Percentiles rank a stretch among this genome's conserved stretches.
Evolutionary conservation across 1,139 yeast genomes (phyloP).

Genomic region (Candida albicans): DNA sequence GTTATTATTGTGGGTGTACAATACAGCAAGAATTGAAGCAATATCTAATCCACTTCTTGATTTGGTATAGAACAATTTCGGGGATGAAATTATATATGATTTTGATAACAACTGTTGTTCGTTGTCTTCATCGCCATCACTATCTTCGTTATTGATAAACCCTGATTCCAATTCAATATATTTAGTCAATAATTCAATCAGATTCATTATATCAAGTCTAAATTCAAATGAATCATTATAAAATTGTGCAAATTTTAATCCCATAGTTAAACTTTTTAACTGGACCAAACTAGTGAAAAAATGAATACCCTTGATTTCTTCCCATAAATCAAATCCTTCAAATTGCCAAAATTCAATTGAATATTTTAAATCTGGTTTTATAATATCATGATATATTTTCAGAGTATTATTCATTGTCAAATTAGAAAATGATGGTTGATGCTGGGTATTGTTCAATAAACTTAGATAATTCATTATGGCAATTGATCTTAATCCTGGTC

Average conservation of each 20-base stretch:
- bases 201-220: slow-evolving; percentile 19
- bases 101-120: slow-evolving; percentile 13
- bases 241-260: slow-evolving; percentile 45
- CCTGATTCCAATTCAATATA: slow-evolving; percentile 23
- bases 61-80: slow-evolving; percentile 39
- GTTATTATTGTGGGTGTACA: slow-evolving; percentile 49
- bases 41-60: slow-evolving; percentile 75
- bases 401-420: slow-evolving; percentile 17
- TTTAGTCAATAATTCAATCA: slow-evolving; percentile 35
- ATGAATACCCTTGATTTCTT: slow-evolving; percentile 74
- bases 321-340: slow-evolving; percentile 88
- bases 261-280: slow-evolving; percentile 64
- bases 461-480: slow-evolving; percentile 59
- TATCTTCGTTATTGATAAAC: slow-evolving; percentile 1
- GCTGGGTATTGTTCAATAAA: slow-evolving; percentile 3
- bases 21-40: slow-evolving; percentile 70
- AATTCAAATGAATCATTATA: slow-evolving; percentile 35
- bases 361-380: slow-evolving; percentile 73
- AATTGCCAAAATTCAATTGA: slow-evolving; percentile 62
- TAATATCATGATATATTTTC: slow-evolving; percentile 49
- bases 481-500: slow-evolving; percentile 80
- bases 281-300: slow-evolving; percentile 79
- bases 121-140: too few species aligned
- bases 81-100: slow-evolving; percentile 70
- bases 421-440: neutral